Percentiles rank a stretch among this genome's conserved stretches.
These are phyloP conservation scores for Dioscorea alata DNA, from an alignment of 106 monocot genomes.

Conservation along the genomic window DNA sequence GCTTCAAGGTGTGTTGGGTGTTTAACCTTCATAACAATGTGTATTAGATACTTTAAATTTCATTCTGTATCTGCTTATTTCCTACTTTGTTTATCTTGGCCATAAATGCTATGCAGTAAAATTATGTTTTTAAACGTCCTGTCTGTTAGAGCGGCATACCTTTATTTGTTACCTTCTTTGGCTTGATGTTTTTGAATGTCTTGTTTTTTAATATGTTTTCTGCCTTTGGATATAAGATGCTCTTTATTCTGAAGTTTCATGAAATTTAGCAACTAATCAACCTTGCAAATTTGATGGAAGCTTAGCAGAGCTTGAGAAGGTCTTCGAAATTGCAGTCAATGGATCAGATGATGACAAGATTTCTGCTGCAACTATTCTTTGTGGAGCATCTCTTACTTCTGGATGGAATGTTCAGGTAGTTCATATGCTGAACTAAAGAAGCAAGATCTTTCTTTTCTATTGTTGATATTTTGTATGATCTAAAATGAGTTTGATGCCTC, in stretches of 20 bases:
- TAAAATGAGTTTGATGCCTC: background rate
- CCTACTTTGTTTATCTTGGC: too few species aligned
- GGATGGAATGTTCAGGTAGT: slow-evolving; percentile 98
- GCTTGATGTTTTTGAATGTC: too few species aligned
- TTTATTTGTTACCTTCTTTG: too few species aligned
- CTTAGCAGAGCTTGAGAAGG: slow-evolving; percentile 88
- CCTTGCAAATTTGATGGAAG: slow-evolving; percentile 59
- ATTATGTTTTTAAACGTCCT: too few species aligned
- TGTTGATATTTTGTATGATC: background rate
- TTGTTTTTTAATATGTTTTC: too few species aligned
- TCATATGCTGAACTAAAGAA: background rate
- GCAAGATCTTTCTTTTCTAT: background rate
- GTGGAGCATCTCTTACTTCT: slow-evolving; percentile 83
- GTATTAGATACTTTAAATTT: background rate
- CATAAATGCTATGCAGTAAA: too few species aligned
- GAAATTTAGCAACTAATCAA: slow-evolving; percentile 44
- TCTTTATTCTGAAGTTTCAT: background rate
- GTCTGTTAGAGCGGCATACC: too few species aligned
- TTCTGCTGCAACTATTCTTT: slow-evolving; percentile 80
- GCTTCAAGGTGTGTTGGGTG: slow-evolving; percentile 74
- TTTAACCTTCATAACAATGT: background rate
- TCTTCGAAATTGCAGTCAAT: slow-evolving; percentile 68
- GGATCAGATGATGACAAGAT: slow-evolving; percentile 82
- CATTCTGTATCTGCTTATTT: background rate
- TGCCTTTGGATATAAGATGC: too few species aligned